A percentile compares a stretch with the other conserved stretches of the same genome.
phyloP scores from a whole-genome alignment of 108 stramenopile genomes.

The Mediolabrus comicus region DNA sequence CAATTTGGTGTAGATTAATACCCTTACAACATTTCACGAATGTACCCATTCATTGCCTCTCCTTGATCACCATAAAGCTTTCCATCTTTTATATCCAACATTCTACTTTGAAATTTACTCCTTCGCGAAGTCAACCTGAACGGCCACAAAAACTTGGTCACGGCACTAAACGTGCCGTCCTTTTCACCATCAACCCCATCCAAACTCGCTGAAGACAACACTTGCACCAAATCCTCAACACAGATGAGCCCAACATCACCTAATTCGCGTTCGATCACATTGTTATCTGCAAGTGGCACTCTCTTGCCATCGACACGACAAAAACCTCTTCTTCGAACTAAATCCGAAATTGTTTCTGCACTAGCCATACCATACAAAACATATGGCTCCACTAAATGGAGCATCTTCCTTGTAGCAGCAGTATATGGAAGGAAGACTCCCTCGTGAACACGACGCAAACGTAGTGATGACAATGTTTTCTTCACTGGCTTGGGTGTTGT shows the following conservation, averaged over 20 bases:
- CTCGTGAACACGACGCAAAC: constrained; percentile 63
- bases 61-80: constrained; percentile 87
- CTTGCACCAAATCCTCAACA: constrained; percentile 88
- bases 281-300: constrained; percentile 81
- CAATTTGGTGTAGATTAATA: no score
- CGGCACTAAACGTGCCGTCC: constrained; percentile 37
- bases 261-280: constrained; percentile 73
- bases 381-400: constrained; percentile 85
- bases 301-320: constrained; percentile 68
- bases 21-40: constrained; percentile 83
- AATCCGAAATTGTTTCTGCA: constrained; percentile 69
- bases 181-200: constrained; percentile 26
- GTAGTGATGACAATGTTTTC: constrained; percentile 52
- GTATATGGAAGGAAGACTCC: constrained; percentile 81
- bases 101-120: constrained; percentile 76
- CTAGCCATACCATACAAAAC: constrained; percentile 77
- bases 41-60: constrained; percentile 79
- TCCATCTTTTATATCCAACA: constrained; percentile 69
- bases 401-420: constrained; percentile 47
- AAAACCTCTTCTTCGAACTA: constrained; percentile 72
- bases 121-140: constrained; percentile 70
- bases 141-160: constrained; percentile 73
- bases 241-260: constrained; percentile 79
- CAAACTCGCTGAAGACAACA: constrained; percentile 40
- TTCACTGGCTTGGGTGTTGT: constrained; percentile 49